Evolutionary conservation across 1,139 yeast genomes (phyloP).

Genomic region (Saccharomyces uvarum): DNA sequence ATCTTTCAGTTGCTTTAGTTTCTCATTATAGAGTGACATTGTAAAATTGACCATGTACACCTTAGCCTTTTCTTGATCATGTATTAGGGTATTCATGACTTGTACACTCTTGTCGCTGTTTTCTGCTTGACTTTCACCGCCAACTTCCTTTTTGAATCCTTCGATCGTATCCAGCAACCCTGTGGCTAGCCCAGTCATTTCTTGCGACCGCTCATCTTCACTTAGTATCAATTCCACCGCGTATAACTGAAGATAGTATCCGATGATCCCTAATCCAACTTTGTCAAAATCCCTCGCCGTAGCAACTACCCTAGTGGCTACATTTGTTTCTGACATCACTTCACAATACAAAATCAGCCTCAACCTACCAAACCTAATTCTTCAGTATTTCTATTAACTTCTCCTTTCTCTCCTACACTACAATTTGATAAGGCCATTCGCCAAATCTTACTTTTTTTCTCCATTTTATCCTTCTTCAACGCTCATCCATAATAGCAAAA

Average conservation of each 20-base stretch:
- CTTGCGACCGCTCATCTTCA: constrained; percentile 17
- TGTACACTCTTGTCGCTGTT: constrained; percentile 1
- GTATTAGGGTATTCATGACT: constrained; percentile 14
- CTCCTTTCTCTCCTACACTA: background rate
- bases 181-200: constrained; percentile 19
- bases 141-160: constrained; percentile 17
- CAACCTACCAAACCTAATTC: background rate
- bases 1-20: constrained; percentile 19
- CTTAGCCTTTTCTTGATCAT: constrained; percentile 27
- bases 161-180: constrained; percentile 25
- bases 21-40: constrained; percentile 27
- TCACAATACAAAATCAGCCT: background rate
- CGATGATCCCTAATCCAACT: constrained; percentile 20
- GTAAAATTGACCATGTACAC: constrained; percentile 25
- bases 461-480: background rate
- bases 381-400: background rate
- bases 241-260: constrained; percentile 28
- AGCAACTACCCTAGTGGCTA: constrained; percentile 10
- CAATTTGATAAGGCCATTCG: background rate
- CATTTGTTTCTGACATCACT: background rate
- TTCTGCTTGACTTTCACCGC: constrained; percentile 10
- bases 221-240: constrained; percentile 24
- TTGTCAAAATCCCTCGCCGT: constrained; percentile 24
- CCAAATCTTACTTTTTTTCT: background rate
- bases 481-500: background rate